Conservation (phyloP, 768 basidiomycete species). For the Austroboletus eburneus region DNA sequence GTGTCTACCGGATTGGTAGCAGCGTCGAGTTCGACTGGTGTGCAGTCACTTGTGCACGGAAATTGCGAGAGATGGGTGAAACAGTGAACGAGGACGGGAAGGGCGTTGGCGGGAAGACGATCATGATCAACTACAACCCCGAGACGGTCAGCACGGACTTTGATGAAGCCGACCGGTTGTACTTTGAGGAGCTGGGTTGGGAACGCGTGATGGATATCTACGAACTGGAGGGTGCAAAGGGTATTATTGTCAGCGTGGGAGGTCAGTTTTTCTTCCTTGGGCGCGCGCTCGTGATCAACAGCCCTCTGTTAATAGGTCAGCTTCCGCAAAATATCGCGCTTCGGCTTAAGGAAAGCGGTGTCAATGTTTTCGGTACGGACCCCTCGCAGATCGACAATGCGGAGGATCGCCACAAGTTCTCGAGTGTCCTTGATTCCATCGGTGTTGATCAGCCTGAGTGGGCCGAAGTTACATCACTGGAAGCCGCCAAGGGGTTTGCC, state of each 20-base stretch:
- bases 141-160: slow-evolving; percentile 99
- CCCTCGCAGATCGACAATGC: slow-evolving; percentile 94
- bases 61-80: slow-evolving; percentile 80
- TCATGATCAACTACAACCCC: slow-evolving; percentile 99
- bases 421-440: slow-evolving; percentile 88
- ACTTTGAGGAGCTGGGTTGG: slow-evolving; percentile 97
- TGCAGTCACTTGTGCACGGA: slow-evolving; percentile 96
- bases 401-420: slow-evolving; percentile 99
- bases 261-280: slow-evolving; percentile 48
- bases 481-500: slow-evolving; percentile 90
- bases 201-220: slow-evolving; percentile 99
- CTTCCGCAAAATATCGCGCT: slow-evolving; percentile 98
- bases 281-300: background rate
- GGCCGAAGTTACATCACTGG: slow-evolving; percentile 85
- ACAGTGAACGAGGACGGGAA: slow-evolving; percentile 13
- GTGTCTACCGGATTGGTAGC: slow-evolving; percentile 97
- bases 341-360: slow-evolving; percentile 83
- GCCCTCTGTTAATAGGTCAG: slow-evolving; percentile 59
- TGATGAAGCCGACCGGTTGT: slow-evolving; percentile 97
- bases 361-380: slow-evolving; percentile 95
- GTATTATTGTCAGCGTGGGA: slow-evolving; percentile 95
- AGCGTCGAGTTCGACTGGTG: slow-evolving; percentile 99
- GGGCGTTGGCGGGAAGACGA: slow-evolving; percentile 59
- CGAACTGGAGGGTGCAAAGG: slow-evolving; percentile 88
- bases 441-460: slow-evolving; percentile 97